phyloP scores from a whole-genome alignment of 495 filamentous ascomycete genomes.

The Glarea lozoyensis region DNA sequence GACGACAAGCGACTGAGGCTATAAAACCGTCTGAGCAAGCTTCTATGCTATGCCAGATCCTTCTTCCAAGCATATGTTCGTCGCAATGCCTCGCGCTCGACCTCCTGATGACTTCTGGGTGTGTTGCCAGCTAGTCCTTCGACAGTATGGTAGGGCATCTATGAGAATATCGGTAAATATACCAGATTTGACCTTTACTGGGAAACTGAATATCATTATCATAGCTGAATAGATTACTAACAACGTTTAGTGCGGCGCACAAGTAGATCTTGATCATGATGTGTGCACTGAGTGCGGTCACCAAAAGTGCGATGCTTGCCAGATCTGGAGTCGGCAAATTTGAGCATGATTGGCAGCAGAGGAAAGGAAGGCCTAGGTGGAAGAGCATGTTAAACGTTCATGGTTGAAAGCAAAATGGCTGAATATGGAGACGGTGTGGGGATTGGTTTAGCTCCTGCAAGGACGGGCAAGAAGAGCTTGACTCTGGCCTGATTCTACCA shows the following conservation, averaged over 20 bases:
- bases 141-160: neutral
- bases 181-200: neutral
- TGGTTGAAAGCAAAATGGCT: no score
- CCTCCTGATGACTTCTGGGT: slow-evolving; percentile 1
- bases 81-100: neutral
- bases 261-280: neutral
- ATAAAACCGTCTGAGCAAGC: neutral
- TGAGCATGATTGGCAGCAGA: no score
- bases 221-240: neutral
- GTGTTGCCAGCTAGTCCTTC: neutral
- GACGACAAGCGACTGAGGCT: neutral
- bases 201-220: neutral
- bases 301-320: neutral
- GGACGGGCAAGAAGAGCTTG: no score
- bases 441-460: no score
- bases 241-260: neutral
- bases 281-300: neutral
- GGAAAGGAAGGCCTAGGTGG: no score
- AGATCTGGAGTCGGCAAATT: neutral
- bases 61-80: neutral
- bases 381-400: no score
- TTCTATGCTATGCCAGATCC: neutral
- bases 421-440: no score
- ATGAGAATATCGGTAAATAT: neutral
- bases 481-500: no score